Evolutionary conservation across 2,329 filamentous ascomycete genomes (phyloP), one percentile per base, ranked within the genome.

Genomic region (Seiridium unicorne): DNA sequence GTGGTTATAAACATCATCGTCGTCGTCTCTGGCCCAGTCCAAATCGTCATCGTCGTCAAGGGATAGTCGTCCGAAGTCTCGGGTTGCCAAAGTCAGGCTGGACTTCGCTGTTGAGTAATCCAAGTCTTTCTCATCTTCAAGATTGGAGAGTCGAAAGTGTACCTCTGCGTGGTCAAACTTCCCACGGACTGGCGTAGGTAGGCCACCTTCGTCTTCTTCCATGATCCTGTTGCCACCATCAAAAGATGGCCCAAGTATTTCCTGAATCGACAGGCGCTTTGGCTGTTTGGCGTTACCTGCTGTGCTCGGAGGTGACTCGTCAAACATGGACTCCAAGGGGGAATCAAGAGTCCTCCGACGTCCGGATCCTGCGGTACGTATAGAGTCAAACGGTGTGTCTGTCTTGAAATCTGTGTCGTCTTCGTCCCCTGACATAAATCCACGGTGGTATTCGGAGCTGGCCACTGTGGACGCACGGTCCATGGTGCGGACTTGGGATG

Each of bases 281-380:
- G 79, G 76, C 68, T 80, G 85, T 65, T 65, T 74, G 55, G 66
- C 69, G 64, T 82, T 82, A 58, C 80, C 78, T 18, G 81, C 80
- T 1, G 83, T 82, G 69, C 82, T 84, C 6, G 86, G 84, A 42
- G 88, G 89, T 11, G 89, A 91, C 67, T 93, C 90, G 74, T 93
- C 90, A 73, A 93, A 93, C 79, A 93, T 90, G 32, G 87, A 91
- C 69, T 93, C 90, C 55, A 93, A 78, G 13, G 90, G 89, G 35
- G 89, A 89, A 70, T 91, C 87, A 51, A 87, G 82, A 40, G 86
- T 84, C 61, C 87, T 85, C 58, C 84, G 81, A 63, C 87, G 89
- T 62, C 84, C 83, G 8, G 89, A 92, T 44, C 84, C 88, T 61
- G 84, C 81, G 13, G 90, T 93, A 57, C 89, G 87, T 65, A 92